Base-by-base conservation (phyloP, 495 filamentous ascomycete species). In the Rostrohypoxylon terebratum region DNA sequence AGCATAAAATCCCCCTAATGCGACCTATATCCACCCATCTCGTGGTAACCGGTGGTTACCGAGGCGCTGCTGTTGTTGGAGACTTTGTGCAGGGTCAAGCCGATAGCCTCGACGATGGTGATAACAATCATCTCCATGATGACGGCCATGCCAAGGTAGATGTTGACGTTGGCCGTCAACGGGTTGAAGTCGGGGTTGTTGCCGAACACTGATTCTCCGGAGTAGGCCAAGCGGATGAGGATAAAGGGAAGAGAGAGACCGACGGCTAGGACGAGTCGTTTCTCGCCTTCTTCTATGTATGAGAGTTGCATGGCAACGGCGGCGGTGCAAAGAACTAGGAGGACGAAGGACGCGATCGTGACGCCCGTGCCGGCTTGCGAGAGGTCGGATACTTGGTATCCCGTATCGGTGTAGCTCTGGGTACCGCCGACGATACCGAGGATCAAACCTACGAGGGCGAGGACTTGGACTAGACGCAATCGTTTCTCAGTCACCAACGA, bases 91-190 rank as follows among this genome's bases (percentile, higher is more conserved):
- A 81, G 61, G 8, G 76, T 81, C 61, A 81, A 64, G 1, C 81
- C 80, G 13, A 80, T 66, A 4, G 20, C 54, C 66, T 81, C 80
- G 4, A 79, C 55, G 11, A 83, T 77, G 18, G 57, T 20, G 3
- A 81, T 71, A 33, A 77, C 75, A 36, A 79, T 66, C 50, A 83
- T 77, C 74, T 83, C 81, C 75, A 79, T 79, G 55, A 83, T 67
- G 25, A 81, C 74, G 1, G 75, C 68, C 74, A 79, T 75, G 58
- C 77, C 81, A 6, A 83, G 63, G n/a, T 70, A 66, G 51, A 77
- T 74, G 36, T 65, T 69, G 66, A 50, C 21, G 21, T 66, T 57
- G 31, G 79, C 79, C 50, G 73, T 72, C 33, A 73, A 36, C 38
- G 58, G 65, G 66, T 51, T 77, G 69, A 82, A 81, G 42, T 59